A percentile compares a stretch with the other conserved stretches of the same genome.
Conservation (phyloP, 495 filamentous ascomycete species). For the Corynascus novoguineensis region DNA sequence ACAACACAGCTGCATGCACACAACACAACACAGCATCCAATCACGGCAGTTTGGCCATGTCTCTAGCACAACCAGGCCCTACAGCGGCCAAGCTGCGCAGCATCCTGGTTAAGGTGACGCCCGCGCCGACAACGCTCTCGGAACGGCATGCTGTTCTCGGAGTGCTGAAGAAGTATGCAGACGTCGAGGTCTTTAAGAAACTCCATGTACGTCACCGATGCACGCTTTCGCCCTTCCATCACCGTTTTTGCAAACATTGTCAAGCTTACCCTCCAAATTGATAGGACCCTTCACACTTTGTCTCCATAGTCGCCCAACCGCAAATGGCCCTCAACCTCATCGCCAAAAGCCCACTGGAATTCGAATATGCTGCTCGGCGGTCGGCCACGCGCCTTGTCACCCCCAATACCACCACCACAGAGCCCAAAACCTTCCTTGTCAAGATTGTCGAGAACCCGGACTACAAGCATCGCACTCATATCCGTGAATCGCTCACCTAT, state of each 20-base stretch:
- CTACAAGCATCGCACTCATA: slow-evolving; percentile 32
- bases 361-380: slow-evolving; percentile 15
- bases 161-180: slow-evolving; percentile 67
- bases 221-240: neutral
- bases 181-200: slow-evolving; percentile 70
- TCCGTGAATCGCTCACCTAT: slow-evolving; percentile 36
- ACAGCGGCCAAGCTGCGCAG: neutral
- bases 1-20: no score
- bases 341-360: slow-evolving; percentile 25
- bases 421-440: slow-evolving; percentile 34
- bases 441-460: slow-evolving; percentile 31
- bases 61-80: neutral
- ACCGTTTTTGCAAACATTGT: no score
- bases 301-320: slow-evolving; percentile 31
- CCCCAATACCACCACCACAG: neutral
- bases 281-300: slow-evolving; percentile 38
- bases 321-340: slow-evolving; percentile 22
- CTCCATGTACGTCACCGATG: slow-evolving; percentile 49
- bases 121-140: slow-evolving; percentile 55
- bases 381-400: neutral
- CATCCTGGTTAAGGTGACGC: slow-evolving; percentile 51
- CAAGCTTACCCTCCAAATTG: neutral
- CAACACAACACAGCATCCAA: neutral
- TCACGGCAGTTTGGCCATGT: neutral
- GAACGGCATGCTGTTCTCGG: slow-evolving; percentile 69